These are phyloP conservation scores for Fraxinus sp. DNA, from an alignment of 305 asterid species.

Conservation along the genomic window DNA sequence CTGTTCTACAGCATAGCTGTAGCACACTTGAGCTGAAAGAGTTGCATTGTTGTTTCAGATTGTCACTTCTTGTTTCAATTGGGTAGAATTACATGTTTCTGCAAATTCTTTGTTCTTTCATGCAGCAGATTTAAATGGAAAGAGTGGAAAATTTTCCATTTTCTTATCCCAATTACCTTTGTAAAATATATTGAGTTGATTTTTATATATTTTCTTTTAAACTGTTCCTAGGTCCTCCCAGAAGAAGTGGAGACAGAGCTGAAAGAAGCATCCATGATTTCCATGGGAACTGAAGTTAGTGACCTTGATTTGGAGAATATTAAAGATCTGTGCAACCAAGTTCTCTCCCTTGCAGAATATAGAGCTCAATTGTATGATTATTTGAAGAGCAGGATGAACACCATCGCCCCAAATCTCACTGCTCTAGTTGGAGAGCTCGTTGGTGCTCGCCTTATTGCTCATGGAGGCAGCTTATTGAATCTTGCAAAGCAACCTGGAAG, in stretches of 20 bases:
- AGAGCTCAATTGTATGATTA: slow-evolving; percentile 90
- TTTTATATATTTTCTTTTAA: slow-evolving; percentile 12
- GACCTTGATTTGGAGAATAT: slow-evolving; percentile 88
- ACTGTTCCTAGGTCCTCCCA: slow-evolving; percentile 52
- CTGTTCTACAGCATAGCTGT: neutral
- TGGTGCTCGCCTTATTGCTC: slow-evolving; percentile 96
- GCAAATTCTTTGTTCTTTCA: neutral
- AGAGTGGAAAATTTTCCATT: neutral
- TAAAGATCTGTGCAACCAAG: slow-evolving; percentile 90
- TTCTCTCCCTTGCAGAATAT: slow-evolving; percentile 82
- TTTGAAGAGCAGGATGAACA: slow-evolving; percentile 87
- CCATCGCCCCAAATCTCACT: slow-evolving; percentile 93
- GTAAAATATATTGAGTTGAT: neutral
- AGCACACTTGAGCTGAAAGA: neutral
- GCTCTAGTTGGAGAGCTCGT: slow-evolving; percentile 98
- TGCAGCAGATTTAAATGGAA: neutral
- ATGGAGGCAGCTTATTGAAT: slow-evolving; percentile 93
- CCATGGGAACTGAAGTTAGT: slow-evolving; percentile 98
- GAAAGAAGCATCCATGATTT: slow-evolving; percentile 80
- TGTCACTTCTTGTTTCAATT: neutral
- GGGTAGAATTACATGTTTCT: neutral
- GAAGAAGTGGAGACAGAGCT: slow-evolving; percentile 83
- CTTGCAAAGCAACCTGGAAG: slow-evolving; percentile 99
- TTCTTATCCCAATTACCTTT: neutral
- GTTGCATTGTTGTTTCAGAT: neutral